These are phyloP conservation scores for Trichoderma lentiforme DNA, from an alignment of 2,329 filamentous ascomycete species.

Conservation along the genomic window DNA sequence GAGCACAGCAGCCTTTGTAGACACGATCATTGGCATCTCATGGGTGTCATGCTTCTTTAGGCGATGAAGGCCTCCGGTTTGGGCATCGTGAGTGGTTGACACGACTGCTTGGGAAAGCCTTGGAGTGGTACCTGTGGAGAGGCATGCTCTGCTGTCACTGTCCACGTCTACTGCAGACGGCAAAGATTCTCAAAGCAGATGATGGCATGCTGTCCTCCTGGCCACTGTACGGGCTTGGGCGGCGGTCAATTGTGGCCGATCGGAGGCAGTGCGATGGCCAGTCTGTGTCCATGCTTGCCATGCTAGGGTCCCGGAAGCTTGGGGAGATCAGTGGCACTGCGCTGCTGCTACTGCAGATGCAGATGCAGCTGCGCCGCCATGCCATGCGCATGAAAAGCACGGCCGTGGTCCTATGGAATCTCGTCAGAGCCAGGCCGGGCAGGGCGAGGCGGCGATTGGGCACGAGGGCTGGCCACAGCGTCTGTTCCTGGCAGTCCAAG, in stretches of 20 bases:
- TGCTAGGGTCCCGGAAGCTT: conserved; percentile 14
- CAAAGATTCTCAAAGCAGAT: not conserved
- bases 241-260: conserved; percentile 18
- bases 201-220: not conserved
- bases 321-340: conserved; percentile 18
- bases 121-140: conserved; percentile 25
- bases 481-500: conserved; percentile 17
- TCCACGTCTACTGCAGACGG: conserved; percentile 9
- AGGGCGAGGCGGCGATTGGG: conserved; percentile 36
- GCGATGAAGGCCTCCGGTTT: conserved; percentile 25
- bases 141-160: conserved; percentile 21
- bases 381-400: conserved; percentile 37
- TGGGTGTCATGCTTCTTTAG: conserved; percentile 28
- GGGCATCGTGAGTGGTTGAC: conserved; percentile 31
- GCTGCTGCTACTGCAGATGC: conserved; percentile 11
- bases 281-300: not conserved
- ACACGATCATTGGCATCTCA: conserved; percentile 8
- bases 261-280: conserved; percentile 18
- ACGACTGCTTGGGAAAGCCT: conserved; percentile 26
- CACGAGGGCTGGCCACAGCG: conserved; percentile 29
- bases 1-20: conserved; percentile 6
- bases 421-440: conserved; percentile 21
- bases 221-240: conserved; percentile 4
- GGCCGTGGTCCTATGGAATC: conserved; percentile 24
- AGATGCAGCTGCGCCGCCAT: conserved; percentile 42